These are phyloP conservation scores for Pistacia vera DNA, from an alignment of 345 rosid genomes.

Conservation along the genomic window DNA sequence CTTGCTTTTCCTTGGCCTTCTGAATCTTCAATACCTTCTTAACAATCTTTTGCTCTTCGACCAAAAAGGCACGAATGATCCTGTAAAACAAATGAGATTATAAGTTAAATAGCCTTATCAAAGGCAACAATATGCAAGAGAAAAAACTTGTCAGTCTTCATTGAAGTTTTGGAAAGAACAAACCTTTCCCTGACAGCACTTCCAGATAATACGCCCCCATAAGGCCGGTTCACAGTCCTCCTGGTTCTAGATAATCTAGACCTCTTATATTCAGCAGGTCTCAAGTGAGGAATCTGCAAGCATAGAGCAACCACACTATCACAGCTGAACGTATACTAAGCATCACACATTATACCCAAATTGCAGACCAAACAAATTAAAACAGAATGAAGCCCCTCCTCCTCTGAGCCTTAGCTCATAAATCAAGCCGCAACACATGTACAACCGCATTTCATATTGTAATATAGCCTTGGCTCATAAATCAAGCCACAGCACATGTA, in stretches of 20 bases:
- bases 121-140: not conserved
- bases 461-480: too few relatives aligned
- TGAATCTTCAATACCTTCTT: constrained; percentile 78
- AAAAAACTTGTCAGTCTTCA: too few relatives aligned
- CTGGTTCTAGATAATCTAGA: constrained; percentile 75
- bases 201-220: constrained; percentile 84
- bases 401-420: too few relatives aligned
- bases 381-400: not conserved
- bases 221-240: constrained; percentile 87
- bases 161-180: not conserved
- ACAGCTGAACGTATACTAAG: not conserved
- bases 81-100: constrained; percentile 23
- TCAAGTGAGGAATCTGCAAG: constrained; percentile 80
- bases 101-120: not conserved
- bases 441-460: too few relatives aligned
- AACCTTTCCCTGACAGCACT: constrained; percentile 91
- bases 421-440: too few relatives aligned
- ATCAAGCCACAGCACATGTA: too few relatives aligned
- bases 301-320: not conserved
- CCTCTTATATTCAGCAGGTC: constrained; percentile 89
- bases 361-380: not conserved
- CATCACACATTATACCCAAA: not conserved
- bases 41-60: constrained; percentile 87
- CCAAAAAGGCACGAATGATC: constrained; percentile 77
- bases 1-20: constrained; percentile 70